These are phyloP conservation scores for Saccharomycopsis malanga DNA, from an alignment of 805 yeast species.

Conservation along the genomic window DNA sequence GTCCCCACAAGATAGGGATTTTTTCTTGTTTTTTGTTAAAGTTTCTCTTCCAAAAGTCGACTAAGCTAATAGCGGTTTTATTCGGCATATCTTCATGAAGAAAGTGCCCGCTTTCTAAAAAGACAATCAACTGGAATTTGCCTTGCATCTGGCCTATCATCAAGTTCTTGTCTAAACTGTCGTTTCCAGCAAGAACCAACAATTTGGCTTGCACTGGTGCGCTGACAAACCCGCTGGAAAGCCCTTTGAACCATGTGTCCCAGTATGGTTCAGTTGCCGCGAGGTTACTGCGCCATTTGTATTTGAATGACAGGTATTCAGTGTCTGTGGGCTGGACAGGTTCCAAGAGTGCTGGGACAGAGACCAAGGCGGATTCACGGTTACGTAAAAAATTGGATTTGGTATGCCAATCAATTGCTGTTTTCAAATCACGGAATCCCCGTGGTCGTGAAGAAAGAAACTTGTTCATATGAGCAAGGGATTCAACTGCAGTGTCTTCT, in stretches of 20 bases:
- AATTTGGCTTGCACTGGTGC: constrained; percentile 52
- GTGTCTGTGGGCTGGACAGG: constrained; percentile 14
- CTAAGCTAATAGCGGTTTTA: constrained; percentile 50
- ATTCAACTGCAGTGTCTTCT: constrained; percentile 80
- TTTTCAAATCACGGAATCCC: constrained; percentile 41
- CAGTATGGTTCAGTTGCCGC: constrained; percentile 58
- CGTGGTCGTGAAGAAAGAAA: constrained; percentile 63
- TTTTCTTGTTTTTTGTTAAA: constrained; percentile 8
- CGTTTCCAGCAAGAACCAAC: constrained; percentile 81
- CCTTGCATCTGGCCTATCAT: constrained; percentile 99
- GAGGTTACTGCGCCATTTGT: constrained; percentile 62
- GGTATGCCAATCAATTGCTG: constrained; percentile 83
- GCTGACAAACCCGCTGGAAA: constrained; percentile 49
- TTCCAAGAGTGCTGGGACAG: constrained; percentile 67
- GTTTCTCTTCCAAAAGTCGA: constrained; percentile 41
- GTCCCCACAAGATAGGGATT: constrained; percentile 21
- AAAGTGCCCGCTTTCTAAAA: constrained; percentile 68
- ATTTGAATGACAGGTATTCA: constrained; percentile 25
- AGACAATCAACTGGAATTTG: constrained; percentile 79
- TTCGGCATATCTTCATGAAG: constrained; percentile 87
- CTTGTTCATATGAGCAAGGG: constrained; percentile 59
- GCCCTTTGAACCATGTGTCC: constrained; percentile 72
- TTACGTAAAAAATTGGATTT: constrained; percentile 46
- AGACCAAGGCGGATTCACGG: constrained; percentile 54
- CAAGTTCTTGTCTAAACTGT: constrained; percentile 73